Evolutionary conservation across 2,329 filamentous ascomycete genomes (phyloP).

Genomic region (Elsinoe australis): DNA sequence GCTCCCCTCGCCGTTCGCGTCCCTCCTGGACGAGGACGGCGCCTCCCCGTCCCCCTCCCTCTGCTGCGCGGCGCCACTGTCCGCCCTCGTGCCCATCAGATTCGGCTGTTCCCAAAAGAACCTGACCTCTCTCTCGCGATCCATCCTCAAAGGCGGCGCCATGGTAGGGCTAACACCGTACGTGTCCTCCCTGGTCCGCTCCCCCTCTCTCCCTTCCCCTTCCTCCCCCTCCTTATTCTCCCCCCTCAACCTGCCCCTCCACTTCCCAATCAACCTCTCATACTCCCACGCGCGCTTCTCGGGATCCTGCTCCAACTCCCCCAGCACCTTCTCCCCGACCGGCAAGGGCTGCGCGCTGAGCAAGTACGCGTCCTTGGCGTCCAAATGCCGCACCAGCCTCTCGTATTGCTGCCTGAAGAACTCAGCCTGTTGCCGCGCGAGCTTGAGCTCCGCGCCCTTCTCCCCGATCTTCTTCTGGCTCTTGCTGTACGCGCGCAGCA

Average conservation of each 20-base stretch:
- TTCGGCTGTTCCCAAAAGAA: conserved; percentile 14
- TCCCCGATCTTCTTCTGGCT: conserved; percentile 34
- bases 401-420: conserved; percentile 34
- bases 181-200: neutral
- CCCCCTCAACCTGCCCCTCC: conserved; percentile 18
- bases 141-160: neutral
- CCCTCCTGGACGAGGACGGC: neutral
- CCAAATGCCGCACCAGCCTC: conserved; percentile 20
- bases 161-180: conserved; percentile 10
- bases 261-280: conserved; percentile 20
- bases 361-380: conserved; percentile 17
- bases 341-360: neutral
- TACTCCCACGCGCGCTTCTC: conserved; percentile 20
- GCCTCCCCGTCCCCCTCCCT: neutral
- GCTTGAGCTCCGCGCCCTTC: conserved; percentile 33
- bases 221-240: neutral
- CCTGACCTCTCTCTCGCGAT: conserved; percentile 10
- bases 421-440: conserved; percentile 36
- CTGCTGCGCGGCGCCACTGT: neutral
- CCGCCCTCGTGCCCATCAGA: conserved; percentile 3
- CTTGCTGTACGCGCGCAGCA: conserved; percentile 39
- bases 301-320: neutral
- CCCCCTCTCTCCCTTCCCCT: neutral
- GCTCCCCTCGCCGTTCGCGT: neutral
- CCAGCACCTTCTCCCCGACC: neutral